Evolutionary conservation across 805 yeast species (phyloP), one percentile per base, ranked within the genome.

Genomic region (Ogataea sp.): DNA sequence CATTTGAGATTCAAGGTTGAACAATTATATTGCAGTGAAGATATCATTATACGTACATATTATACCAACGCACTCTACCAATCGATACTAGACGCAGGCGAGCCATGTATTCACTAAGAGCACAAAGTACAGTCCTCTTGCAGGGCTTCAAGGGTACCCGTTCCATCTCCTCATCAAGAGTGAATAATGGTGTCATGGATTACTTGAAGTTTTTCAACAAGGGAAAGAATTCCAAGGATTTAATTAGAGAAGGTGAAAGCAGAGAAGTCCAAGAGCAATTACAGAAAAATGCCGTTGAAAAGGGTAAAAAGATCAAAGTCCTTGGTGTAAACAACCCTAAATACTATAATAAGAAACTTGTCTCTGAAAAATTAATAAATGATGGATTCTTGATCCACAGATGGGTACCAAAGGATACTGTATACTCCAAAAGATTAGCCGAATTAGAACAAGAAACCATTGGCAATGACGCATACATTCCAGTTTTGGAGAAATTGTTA

Each of bases 181-280:
- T 36, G 1, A 38, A 41, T 4, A 20, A 27, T 6, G 54, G 62
- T 1, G 49, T 60, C 6, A 38, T 60, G 33, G 65, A 60, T 35
- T 60, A 57, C 41, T 58, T 60, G 48, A 59, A 52, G 33, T 50
- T 56, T 34, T 55, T 49, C 48, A 60, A 55, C 29, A 25, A 6
- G n/a, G 20, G n/a, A n/a, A n/a, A n/a, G n/a, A n/a, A n/a, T n/a
- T n/a, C n/a, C 6, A 43, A 41, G 6, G 30, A 33, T 14, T 32
- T 35, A 17, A n/a, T 36, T 15, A 33, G 31, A 25, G 15, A 10
- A n/a, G n/a, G n/a, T n/a, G n/a, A n/a, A n/a, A n/a, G n/a, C n/a
- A n/a, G n/a, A n/a, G n/a, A n/a, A n/a, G 14, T 14, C 15, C 15
- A 27, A 27, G 26, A 23, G 11, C 26, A 23, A 11, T 8, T 23